These are phyloP conservation scores for Amanita phalloides DNA, from an alignment of 768 basidiomycete genomes.

Conservation along the genomic window DNA sequence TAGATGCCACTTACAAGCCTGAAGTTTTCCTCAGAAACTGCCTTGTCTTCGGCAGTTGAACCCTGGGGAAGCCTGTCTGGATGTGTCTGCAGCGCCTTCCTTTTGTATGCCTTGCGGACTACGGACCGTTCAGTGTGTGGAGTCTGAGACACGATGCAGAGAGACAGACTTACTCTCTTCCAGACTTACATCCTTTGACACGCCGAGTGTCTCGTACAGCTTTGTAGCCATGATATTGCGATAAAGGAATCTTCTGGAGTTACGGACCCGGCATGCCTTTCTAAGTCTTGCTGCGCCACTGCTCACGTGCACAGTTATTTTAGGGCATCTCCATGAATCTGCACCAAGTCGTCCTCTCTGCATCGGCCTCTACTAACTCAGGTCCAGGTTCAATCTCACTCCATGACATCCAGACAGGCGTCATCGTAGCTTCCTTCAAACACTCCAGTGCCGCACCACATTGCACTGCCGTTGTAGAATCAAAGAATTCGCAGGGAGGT, in stretches of 20 bases:
- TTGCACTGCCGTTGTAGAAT: slow-evolving; percentile 60
- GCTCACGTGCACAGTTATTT: slow-evolving; percentile 3
- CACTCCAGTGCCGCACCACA: slow-evolving; percentile 59
- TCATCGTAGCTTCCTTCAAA: slow-evolving; percentile 78
- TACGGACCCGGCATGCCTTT: background rate
- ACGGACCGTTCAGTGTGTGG: background rate
- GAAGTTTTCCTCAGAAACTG: slow-evolving; percentile 46
- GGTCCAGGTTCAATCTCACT: slow-evolving; percentile 59
- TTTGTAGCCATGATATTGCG: slow-evolving; percentile 33
- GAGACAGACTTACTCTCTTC: slow-evolving; percentile 49
- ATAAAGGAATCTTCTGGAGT: background rate
- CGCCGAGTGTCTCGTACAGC: slow-evolving; percentile 56
- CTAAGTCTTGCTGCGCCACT: background rate
- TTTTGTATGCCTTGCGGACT: slow-evolving; percentile 78
- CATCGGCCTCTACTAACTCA: slow-evolving; percentile 34
- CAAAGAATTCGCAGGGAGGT: slow-evolving; percentile 67
- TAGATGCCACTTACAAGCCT: slow-evolving; percentile 19
- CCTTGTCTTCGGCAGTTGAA: slow-evolving; percentile 48
- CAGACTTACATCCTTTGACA: slow-evolving; percentile 40
- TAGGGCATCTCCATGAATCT: slow-evolving; percentile 34
- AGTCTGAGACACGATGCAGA: background rate
- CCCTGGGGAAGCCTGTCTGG: slow-evolving; percentile 58
- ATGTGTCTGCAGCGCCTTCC: slow-evolving; percentile 61
- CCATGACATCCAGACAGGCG: slow-evolving; percentile 76
- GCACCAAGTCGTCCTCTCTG: slow-evolving; percentile 60